These are phyloP conservation scores for Kernera saxatilis DNA, from an alignment of 345 rosid genomes.

Conservation along the genomic window DNA sequence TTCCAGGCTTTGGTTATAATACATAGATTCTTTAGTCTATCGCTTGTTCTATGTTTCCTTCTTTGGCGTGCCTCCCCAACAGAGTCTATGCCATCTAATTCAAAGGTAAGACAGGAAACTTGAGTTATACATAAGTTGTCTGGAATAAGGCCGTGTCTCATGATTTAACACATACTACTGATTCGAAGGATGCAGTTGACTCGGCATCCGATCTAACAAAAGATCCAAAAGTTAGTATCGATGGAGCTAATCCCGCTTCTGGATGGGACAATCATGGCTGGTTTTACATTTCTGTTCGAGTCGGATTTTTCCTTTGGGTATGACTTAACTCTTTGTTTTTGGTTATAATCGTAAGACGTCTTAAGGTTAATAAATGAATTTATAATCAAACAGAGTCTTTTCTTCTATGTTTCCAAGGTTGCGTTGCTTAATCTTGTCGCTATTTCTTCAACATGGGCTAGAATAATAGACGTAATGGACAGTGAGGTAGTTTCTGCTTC, in stretches of 20 bases:
- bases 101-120: slow-evolving; percentile 42
- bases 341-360: background rate
- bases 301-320: slow-evolving; percentile 92
- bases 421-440: slow-evolving; percentile 87
- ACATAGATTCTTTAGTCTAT: slow-evolving; percentile 89
- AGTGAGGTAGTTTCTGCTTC: slow-evolving; percentile 53
- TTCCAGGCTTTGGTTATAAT: slow-evolving; percentile 88
- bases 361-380: too few species aligned
- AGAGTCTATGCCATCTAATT: slow-evolving; percentile 34
- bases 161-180: slow-evolving; percentile 18
- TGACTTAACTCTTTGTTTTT: slow-evolving; percentile 5
- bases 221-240: slow-evolving; percentile 24
- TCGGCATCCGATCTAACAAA: slow-evolving; percentile 34
- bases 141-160: background rate
- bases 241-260: slow-evolving; percentile 32
- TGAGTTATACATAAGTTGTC: background rate
- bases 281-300: slow-evolving; percentile 74
- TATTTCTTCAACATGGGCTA: slow-evolving; percentile 95
- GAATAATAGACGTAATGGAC: slow-evolving; percentile 91
- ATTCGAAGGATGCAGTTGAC: slow-evolving; percentile 40
- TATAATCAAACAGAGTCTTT: too few species aligned
- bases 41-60: slow-evolving; percentile 65
- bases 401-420: slow-evolving; percentile 63
- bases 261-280: slow-evolving; percentile 57
- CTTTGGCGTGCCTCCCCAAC: slow-evolving; percentile 67